Percentiles rank a stretch among this genome's conserved stretches.
These are phyloP conservation scores for Angomonas ambiguus DNA, from an alignment of 208 protist species.

Conservation along the genomic window DNA sequence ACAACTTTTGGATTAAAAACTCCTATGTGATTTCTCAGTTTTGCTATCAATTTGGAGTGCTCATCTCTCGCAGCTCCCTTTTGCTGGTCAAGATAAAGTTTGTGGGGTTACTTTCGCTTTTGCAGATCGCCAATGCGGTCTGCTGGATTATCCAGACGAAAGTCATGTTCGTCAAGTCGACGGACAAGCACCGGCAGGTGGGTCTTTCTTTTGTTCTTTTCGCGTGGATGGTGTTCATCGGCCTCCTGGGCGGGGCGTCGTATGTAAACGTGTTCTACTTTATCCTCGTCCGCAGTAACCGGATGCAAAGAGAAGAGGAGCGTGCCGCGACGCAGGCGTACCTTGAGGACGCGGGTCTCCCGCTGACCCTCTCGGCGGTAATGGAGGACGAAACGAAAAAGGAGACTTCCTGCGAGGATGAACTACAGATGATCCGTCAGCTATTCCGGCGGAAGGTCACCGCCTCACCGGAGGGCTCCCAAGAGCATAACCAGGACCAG, in stretches of 20 bases:
- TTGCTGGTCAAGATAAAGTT: constrained; percentile 67
- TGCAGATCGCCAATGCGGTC: constrained; percentile 85
- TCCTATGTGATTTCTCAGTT: constrained; percentile 80
- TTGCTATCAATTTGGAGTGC: constrained; percentile 90
- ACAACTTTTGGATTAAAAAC: constrained; percentile 70
- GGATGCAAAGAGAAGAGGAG: constrained; percentile 33
- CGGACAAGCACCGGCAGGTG: constrained; percentile 19
- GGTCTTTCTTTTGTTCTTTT: constrained; percentile 73
- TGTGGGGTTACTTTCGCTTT: constrained; percentile 77
- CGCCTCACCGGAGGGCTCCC: neutral
- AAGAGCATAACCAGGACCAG: too few species aligned
- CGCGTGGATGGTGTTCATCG: constrained; percentile 87
- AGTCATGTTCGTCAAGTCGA: constrained; percentile 45
- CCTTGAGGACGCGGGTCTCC: constrained; percentile 7
- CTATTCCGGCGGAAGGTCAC: neutral
- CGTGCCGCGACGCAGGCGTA: constrained; percentile 10
- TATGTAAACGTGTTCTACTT: constrained; percentile 93
- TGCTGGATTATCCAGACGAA: constrained; percentile 83
- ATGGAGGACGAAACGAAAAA: neutral
- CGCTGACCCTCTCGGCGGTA: neutral
- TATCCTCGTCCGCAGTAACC: constrained; percentile 44
- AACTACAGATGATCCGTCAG: neutral
- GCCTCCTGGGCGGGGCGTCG: constrained; percentile 82
- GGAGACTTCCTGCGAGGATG: constrained; percentile 1
- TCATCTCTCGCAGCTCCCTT: constrained; percentile 82